Evolutionary conservation across 345 rosid genomes (phyloP).

Genomic region (Eucalyptus regnans): DNA sequence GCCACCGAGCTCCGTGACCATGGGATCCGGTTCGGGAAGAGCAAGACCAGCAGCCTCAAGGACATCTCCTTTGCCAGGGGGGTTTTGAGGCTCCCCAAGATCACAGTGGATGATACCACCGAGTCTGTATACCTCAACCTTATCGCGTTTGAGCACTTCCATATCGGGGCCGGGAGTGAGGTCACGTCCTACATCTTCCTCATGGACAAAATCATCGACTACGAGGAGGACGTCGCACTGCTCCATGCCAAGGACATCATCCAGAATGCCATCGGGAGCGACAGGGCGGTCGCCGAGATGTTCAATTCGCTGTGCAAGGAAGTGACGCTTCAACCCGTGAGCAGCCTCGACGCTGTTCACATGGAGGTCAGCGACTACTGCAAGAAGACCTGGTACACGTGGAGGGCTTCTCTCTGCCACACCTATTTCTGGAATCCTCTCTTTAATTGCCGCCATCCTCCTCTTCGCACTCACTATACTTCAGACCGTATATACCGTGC

Average conservation of each 20-base stretch:
- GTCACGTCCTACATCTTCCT: conserved; percentile 16
- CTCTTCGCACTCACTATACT: conserved; percentile 25
- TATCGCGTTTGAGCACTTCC: background rate
- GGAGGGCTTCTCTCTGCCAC: conserved; percentile 30
- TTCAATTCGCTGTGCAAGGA: too few species aligned
- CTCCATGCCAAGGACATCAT: conserved; percentile 29
- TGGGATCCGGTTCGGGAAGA: background rate
- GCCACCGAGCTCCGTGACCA: background rate
- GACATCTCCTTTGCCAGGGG: background rate
- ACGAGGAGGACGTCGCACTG: conserved; percentile 20
- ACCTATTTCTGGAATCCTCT: conserved; percentile 37
- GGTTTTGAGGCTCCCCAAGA: background rate
- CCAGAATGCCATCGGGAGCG: too few species aligned
- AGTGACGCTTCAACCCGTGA: conserved; percentile 15
- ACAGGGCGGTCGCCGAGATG: too few species aligned
- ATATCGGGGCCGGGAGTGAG: conserved; percentile 18
- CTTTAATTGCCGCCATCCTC: conserved; percentile 8
- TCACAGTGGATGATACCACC: background rate
- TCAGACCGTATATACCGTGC: conserved; percentile 14
- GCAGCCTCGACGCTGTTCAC: conserved; percentile 7
- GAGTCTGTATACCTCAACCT: conserved; percentile 1
- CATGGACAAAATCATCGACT: conserved; percentile 27
- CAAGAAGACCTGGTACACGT: conserved; percentile 25
- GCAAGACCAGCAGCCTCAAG: background rate
- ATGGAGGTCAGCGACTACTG: conserved; percentile 14